Evolutionary conservation across 1,139 yeast species (phyloP), one percentile per base, ranked within the genome.

Genomic region (Pichia norvegensis): DNA sequence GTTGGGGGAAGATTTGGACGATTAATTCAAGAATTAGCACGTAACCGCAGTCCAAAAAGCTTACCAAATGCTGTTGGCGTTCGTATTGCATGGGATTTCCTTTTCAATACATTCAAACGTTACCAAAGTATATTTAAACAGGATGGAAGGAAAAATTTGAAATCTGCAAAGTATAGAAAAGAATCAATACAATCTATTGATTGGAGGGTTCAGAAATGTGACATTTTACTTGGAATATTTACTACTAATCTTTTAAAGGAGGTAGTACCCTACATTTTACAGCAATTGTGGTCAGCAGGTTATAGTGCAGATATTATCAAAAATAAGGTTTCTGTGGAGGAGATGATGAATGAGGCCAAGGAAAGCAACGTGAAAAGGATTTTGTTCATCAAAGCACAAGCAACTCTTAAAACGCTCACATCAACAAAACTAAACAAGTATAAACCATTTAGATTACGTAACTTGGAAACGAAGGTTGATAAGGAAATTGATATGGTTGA

Each of bases 1-100:
- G 92, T 95, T 1, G 98, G 98, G 40, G 98, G 98, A 1, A 69
- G 98, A 43, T 92, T 87, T 58, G 97, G 92, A 58, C 67, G 71
- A 21, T 69, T 90, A 52, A 75, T 88, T 20, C 68, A 76, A 2
- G 73, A 80, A 17, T 73, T 86, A 50, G 75, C 87, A 0, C 76
- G 79, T 52, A 58, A 61, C 38, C 62, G 60, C 42, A 49, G 59
- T 7, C 50, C 59, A 1, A 46, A 52, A 5, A 47, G 54, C 4
- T 52, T 72, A 1, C 76, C 76, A 14, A 76, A 76, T 54, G 95
- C 87, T 0, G 97, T 88, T 31, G 97, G 97, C 0, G 84, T 92
- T 58, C 81, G 86, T 51, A 64, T 92, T 46, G 82, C 83, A 0
- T 76, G 83, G 70, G 85, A 79, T 55, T 72, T 72, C 29, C 64